A percentile compares a stretch with the other conserved stretches of the same genome.
Evolutionary conservation across 768 basidiomycete species (phyloP).

Genomic region (Multifurca ochricompacta): DNA sequence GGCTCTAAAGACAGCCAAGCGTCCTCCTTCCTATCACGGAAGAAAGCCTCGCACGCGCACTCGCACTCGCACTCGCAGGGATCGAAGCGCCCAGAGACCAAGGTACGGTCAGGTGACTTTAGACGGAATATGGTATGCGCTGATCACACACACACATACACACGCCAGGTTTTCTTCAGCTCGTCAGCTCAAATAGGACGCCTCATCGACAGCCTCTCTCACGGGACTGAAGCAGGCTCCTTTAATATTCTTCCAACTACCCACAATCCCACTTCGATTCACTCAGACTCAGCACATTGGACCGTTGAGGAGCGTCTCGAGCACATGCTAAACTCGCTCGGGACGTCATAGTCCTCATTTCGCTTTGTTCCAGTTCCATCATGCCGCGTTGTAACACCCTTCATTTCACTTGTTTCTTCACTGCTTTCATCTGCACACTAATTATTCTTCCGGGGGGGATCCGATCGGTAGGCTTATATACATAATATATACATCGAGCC

Average conservation of each 20-base stretch:
- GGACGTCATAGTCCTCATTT: conserved; percentile 25
- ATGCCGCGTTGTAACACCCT: conserved; percentile 5
- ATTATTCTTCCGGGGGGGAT: conserved; percentile 2
- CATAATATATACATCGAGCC: conserved; percentile 4
- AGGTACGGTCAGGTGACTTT: conserved; percentile 40
- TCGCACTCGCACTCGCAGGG: no score
- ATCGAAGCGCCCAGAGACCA: conserved; percentile 70
- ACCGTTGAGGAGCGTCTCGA: conserved; percentile 72
- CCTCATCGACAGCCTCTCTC: conserved; percentile 75
- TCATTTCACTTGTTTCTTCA: conserved; percentile 6
- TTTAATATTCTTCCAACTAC: conserved; percentile 64
- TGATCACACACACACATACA: not conserved
- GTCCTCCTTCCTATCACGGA: conserved; percentile 53
- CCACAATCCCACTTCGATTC: conserved; percentile 23
- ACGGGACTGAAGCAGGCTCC: conserved; percentile 73
- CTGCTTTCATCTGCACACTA: conserved; percentile 4
- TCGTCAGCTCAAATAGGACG: conserved; percentile 73
- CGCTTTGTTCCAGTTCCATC: not conserved
- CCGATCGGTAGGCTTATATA: conserved; percentile 6
- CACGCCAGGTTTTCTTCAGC: conserved; percentile 59
- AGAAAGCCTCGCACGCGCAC: conserved; percentile 45
- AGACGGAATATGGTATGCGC: not conserved
- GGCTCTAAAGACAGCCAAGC: conserved; percentile 57
- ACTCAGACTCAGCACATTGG: conserved; percentile 54
- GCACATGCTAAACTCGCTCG: conserved; percentile 49